Conservation (phyloP, 768 basidiomycete species). For the Postia placenta region DNA sequence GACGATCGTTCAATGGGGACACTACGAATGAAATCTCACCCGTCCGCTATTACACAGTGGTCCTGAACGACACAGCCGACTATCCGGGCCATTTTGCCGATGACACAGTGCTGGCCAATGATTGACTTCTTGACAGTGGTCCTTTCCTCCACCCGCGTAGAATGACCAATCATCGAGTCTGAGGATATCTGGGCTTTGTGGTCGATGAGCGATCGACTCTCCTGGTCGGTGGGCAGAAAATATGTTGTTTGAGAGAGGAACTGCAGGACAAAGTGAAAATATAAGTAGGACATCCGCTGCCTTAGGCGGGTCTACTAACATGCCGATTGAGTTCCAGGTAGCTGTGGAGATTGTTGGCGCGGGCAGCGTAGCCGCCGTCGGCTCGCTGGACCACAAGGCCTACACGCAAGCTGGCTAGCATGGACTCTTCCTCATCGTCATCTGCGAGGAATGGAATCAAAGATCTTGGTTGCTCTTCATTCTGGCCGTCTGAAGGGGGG, state of each 20-base stretch:
- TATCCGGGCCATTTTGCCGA: slow-evolving; percentile 70
- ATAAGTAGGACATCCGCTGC: too few species aligned
- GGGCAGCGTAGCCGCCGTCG: slow-evolving; percentile 49
- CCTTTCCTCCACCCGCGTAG: slow-evolving; percentile 76
- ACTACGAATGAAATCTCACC: slow-evolving; percentile 41
- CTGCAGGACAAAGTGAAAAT: slow-evolving; percentile 23
- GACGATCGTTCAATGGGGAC: neutral
- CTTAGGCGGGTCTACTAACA: slow-evolving; percentile 47
- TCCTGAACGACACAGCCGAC: slow-evolving; percentile 80
- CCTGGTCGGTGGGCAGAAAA: slow-evolving; percentile 50
- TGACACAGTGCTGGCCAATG: slow-evolving; percentile 45
- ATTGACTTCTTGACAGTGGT: slow-evolving; percentile 64
- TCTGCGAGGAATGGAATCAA: slow-evolving; percentile 41
- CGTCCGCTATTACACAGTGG: slow-evolving; percentile 83
- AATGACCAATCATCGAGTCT: slow-evolving; percentile 78
- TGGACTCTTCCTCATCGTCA: slow-evolving; percentile 27
- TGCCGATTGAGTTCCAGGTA: slow-evolving; percentile 80
- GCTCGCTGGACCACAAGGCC: slow-evolving; percentile 56
- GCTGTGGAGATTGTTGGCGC: slow-evolving; percentile 70
- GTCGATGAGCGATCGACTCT: slow-evolving; percentile 66
- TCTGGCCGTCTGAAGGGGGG: slow-evolving; percentile 19
- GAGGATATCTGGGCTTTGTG: slow-evolving; percentile 76
- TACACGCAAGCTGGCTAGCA: slow-evolving; percentile 49
- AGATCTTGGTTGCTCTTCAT: slow-evolving; percentile 23
- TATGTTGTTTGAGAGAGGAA: slow-evolving; percentile 48